Evolutionary conservation across 305 asterid genomes (phyloP).

Genomic region (Solanum hybrid): DNA sequence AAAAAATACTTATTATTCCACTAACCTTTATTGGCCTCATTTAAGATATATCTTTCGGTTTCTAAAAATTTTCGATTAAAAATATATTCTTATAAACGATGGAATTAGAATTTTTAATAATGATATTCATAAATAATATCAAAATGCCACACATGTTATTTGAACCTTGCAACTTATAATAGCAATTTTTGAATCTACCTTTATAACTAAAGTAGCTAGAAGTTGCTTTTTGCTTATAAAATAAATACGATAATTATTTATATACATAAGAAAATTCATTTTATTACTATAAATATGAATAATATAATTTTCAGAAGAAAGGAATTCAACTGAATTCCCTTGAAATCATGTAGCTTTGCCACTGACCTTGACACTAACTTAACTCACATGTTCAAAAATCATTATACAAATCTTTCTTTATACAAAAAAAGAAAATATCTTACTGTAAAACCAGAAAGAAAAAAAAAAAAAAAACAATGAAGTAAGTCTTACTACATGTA

Average conservation of each 20-base stretch:
- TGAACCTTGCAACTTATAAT: neutral
- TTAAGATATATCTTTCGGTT: neutral
- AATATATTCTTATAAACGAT: neutral
- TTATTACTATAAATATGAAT: neutral
- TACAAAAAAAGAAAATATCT: neutral
- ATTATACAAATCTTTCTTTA: neutral
- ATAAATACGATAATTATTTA: neutral
- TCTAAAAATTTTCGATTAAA: neutral
- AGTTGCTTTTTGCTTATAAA: neutral
- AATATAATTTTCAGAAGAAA: neutral
- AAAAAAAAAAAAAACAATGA: neutral
- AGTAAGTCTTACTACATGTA: neutral
- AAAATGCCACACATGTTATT: neutral
- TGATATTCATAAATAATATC: neutral
- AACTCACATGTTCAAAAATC: neutral
- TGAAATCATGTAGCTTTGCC: neutral
- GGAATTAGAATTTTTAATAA: neutral
- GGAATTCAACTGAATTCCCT: neutral
- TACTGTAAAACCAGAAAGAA: neutral
- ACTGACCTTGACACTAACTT: neutral
- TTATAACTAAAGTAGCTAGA: neutral
- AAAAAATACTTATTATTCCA: neutral
- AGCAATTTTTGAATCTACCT: neutral
- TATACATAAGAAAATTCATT: neutral
- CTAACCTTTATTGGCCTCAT: neutral